Evolutionary conservation across 495 filamentous ascomycete genomes (phyloP).

Genomic region (Choiromyces venosus): DNA sequence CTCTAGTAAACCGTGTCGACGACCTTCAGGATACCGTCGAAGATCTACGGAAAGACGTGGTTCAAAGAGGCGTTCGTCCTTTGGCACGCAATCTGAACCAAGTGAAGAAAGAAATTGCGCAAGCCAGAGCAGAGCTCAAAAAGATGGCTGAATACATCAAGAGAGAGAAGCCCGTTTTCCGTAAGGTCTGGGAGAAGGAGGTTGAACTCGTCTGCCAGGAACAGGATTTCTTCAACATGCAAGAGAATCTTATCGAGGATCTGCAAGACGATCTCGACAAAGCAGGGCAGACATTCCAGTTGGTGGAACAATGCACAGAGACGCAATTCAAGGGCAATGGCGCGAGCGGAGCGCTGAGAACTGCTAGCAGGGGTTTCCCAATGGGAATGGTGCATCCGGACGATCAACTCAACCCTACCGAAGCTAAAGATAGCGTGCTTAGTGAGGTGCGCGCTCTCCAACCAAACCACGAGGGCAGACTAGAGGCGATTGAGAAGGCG

Average conservation of each 20-base stretch:
- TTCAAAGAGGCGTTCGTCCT: conserved; percentile 84
- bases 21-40: conserved; percentile 94
- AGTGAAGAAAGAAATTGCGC: conserved; percentile 78
- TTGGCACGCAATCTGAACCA: conserved; percentile 82
- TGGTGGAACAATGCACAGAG: conserved; percentile 94
- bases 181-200: conserved; percentile 97
- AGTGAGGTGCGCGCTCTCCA: conserved; percentile 91
- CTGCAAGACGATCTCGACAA: conserved; percentile 93
- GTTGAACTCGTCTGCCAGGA: conserved; percentile 91
- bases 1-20: conserved; percentile 82
- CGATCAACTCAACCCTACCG: conserved; percentile 65
- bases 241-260: conserved; percentile 88
- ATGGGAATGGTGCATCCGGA: conserved; percentile 57
- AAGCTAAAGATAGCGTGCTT: conserved; percentile 83
- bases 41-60: conserved; percentile 95
- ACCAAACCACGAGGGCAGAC: conserved; percentile 85
- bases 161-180: conserved; percentile 90
- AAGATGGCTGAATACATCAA: conserved; percentile 90
- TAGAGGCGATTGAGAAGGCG: conserved; percentile 92
- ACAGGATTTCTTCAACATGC: conserved; percentile 84
- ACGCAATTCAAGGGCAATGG: conserved; percentile 74
- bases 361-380: conserved; percentile 52
- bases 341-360: conserved; percentile 49
- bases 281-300: conserved; percentile 79
- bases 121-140: conserved; percentile 78